phyloP scores from a whole-genome alignment of 1,139 yeast genomes.

The Protomyces macrosporus region DNA sequence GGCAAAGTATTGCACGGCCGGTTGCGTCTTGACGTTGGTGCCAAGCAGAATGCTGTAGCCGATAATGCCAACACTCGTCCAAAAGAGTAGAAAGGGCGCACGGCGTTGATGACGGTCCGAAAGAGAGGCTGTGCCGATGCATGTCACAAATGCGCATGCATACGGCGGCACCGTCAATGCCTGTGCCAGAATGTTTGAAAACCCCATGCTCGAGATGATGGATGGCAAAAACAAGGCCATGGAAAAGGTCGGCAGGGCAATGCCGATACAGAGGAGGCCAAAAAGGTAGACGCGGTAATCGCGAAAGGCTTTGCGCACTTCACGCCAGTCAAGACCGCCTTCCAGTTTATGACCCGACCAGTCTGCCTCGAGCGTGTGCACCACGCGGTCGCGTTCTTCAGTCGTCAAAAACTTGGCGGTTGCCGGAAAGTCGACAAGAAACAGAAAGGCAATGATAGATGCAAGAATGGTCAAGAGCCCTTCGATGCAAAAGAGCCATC shows the following conservation, averaged over 20 bases:
- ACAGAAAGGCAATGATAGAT: constrained; percentile 66
- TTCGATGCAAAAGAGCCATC: constrained; percentile 69
- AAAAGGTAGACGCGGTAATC: constrained; percentile 20
- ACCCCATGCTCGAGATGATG: constrained; percentile 38
- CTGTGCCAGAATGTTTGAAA: constrained; percentile 33
- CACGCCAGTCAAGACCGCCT: constrained; percentile 14
- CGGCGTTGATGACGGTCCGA: constrained; percentile 39
- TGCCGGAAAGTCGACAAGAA: constrained; percentile 46
- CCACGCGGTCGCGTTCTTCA: constrained; percentile 7
- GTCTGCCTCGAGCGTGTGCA: constrained; percentile 1
- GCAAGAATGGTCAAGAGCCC: constrained; percentile 55
- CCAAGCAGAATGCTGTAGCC: constrained; percentile 38
- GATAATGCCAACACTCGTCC: constrained; percentile 36
- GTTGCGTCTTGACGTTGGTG: neutral
- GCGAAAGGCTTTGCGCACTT: constrained; percentile 7
- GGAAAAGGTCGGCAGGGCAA: constrained; percentile 31
- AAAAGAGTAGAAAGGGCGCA: constrained; percentile 39
- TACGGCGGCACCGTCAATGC: constrained; percentile 40
- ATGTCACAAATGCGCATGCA: constrained; percentile 38
- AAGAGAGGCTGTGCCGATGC: constrained; percentile 38
- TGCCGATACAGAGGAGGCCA: constrained; percentile 15
- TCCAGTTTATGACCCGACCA: constrained; percentile 8
- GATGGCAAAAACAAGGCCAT: constrained; percentile 38
- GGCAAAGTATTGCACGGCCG: constrained; percentile 39
- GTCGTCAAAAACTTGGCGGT: constrained; percentile 11